Base-by-base conservation (phyloP, 805 yeast genomes). In the Yarrowia divulgata region DNA sequence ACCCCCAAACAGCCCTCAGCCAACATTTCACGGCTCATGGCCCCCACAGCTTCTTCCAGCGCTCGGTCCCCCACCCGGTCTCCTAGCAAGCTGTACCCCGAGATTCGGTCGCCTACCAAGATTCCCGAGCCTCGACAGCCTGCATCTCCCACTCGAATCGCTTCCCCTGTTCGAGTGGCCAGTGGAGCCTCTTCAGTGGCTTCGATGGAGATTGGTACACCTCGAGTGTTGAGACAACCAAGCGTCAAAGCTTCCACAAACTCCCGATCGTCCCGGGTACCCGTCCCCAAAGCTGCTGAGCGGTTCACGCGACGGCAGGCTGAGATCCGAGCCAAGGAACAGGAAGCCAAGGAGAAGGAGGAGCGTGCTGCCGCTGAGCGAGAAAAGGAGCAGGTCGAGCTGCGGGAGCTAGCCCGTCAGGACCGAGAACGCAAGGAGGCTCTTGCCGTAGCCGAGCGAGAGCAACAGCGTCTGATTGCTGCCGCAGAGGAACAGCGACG, bases 81-180 rank as follows among this genome's bases (percentile, higher is more conserved):
- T 0, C 69, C 60, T 35, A 52, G 43, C 29, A 50, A 37, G 37
- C 68, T 49, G 37, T 49, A 63, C 12, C 55, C 68, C 29, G 57
- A 37, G 55, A 63, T 63, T 48, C 68, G 68, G 13, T 63, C 68
- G 9, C 55, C 55, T 16, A 19, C 68, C 1, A 49, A 48, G 57
- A 60, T 60, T 2, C 66, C 64, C 12, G 64, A 57, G 23, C 64
- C 49, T 42, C 49, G 64, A 12, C 64, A 57, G 64, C 67, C 67
- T 46, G 67, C 57, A 8, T 49, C 68, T 9, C 57, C 68, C 37
- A 45, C 67, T 16, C 43, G 67, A 14, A 42, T 35, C 8, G 43
- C 67, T 23, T 54, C 60, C 10, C 60, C 60, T 12, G 60, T 54
- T 8, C 60, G 60, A 8, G 60, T 54, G 45, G 60, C 60, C 14